Base-by-base conservation (phyloP, 1,284 basidiomycete genomes). In the Mycena citricolor region DNA sequence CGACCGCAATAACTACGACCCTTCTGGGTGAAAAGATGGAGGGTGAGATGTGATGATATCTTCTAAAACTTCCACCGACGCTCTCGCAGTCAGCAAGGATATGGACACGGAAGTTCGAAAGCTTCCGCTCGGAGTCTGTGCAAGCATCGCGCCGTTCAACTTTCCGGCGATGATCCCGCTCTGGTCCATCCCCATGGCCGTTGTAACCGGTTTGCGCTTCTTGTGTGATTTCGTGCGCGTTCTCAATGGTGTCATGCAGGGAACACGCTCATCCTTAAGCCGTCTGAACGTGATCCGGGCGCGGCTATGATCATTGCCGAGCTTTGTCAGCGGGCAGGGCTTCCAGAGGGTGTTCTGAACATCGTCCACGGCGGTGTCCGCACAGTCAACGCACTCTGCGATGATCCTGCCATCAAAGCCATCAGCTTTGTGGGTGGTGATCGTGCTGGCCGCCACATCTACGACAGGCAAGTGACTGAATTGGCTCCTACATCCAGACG, bases 291-390 rank as follows among this genome's bases (percentile, higher is more conserved):
- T 17, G 94, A 97, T 61, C 95, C 95, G 14, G 94, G 94, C 46
- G 95, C 95, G 10, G 87, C 92, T 8, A 94, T 97, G 88, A 95
- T 99, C 52, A 93, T 99, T 56, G 92, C 94, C 31, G 94, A 98
- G 66, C 77, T 98, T 5, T 92, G 90, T 60, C 81, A 90, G 64
- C 81, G 81, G 48, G 93, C 94, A 51, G 89, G 86, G 22, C 68
- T 89, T 33, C 86, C 90, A 29, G 68, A 77, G 22, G 90, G 90
- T 55, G 90, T 94, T 30, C 64, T 94, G 49, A 94, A 92, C 60
- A 73, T 94, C 39, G 88, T 98, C 13, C 93, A 99, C 59, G 95
- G 95, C 24, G 83, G 85, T n/a, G 82, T 89, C 25, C 81, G 86
- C 8, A 92, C 90, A 1, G 95, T 99, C 41, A 97, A 98, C 60